Evolutionary conservation across 2,329 filamentous ascomycete species (phyloP).

Genomic region (Alternaria sp.): DNA sequence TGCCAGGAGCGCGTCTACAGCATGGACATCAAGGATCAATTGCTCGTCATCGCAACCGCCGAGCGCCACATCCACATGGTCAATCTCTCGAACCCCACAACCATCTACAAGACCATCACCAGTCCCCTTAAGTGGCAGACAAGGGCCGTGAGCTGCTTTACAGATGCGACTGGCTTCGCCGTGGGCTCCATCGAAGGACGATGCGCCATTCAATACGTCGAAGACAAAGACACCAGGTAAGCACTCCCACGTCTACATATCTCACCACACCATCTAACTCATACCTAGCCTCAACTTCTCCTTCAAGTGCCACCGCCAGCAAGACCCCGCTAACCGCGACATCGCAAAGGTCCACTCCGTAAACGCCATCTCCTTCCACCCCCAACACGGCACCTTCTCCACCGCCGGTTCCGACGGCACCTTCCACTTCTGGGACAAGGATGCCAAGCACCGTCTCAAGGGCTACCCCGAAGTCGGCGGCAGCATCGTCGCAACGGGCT

Average conservation of each 20-base stretch:
- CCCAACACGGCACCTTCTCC: conserved; percentile 95
- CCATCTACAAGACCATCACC: conserved; percentile 95
- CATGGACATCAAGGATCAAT: conserved; percentile 86
- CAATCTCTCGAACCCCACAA: conserved; percentile 84
- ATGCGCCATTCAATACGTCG: conserved; percentile 97
- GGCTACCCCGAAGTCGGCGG: conserved; percentile 72
- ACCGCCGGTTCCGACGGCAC: conserved; percentile 95
- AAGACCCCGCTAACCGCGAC: conserved; percentile 66
- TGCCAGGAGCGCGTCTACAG: conserved; percentile 84
- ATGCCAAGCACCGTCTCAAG: conserved; percentile 61
- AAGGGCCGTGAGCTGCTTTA: conserved; percentile 91
- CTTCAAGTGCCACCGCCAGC: conserved; percentile 97
- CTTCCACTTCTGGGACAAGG: conserved; percentile 91
- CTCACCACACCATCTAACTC: conserved; percentile 14
- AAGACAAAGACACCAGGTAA: conserved; percentile 84
- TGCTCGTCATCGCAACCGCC: conserved; percentile 90
- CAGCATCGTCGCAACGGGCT: conserved; percentile 88
- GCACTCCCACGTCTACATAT: not conserved
- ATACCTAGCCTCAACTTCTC: conserved; percentile 80
- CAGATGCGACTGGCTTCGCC: conserved; percentile 88
- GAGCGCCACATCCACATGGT: conserved; percentile 96
- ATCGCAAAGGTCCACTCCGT: conserved; percentile 90
- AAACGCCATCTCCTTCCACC: conserved; percentile 98
- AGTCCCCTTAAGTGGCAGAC: conserved; percentile 99
- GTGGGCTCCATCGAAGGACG: conserved; percentile 96